Evolutionary conservation across 768 basidiomycete genomes (phyloP).

Genomic region (Tylopilus intermedius): DNA sequence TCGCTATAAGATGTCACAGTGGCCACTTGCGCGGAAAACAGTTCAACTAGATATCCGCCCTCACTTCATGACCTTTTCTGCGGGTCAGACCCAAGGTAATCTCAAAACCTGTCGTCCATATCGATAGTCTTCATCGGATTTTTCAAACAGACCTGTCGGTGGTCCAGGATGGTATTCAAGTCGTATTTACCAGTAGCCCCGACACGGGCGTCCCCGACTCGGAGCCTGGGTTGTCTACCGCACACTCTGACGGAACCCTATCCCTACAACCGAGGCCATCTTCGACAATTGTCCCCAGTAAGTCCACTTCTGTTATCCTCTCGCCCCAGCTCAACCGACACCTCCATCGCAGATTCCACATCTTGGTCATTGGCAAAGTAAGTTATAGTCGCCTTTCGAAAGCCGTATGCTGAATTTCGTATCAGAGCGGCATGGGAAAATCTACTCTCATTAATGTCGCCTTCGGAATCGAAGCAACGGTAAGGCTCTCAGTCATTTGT

Average conservation of each 20-base stretch:
- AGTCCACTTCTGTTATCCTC: background rate
- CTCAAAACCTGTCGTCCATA: background rate
- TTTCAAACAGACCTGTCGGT: background rate
- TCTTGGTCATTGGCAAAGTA: constrained; percentile 3
- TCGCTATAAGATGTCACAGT: background rate
- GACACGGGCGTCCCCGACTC: background rate
- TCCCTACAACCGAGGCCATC: background rate
- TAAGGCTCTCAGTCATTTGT: background rate
- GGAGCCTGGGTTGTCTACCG: too few species aligned
- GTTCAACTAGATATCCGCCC: background rate
- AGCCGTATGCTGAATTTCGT: background rate
- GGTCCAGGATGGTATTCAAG: background rate
- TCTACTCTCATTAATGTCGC: too few species aligned
- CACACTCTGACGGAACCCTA: background rate
- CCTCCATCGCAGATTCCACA: background rate
- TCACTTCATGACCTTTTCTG: background rate
- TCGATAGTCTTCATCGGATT: background rate
- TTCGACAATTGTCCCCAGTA: background rate
- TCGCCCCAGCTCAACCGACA: background rate
- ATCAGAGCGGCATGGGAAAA: background rate
- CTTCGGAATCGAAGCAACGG: background rate
- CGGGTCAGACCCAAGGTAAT: background rate
- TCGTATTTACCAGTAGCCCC: background rate
- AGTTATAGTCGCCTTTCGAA: too few species aligned
- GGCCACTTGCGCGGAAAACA: background rate